phyloP scores from a whole-genome alignment of 495 filamentous ascomycete genomes.

The Penicillium flavigenum region DNA sequence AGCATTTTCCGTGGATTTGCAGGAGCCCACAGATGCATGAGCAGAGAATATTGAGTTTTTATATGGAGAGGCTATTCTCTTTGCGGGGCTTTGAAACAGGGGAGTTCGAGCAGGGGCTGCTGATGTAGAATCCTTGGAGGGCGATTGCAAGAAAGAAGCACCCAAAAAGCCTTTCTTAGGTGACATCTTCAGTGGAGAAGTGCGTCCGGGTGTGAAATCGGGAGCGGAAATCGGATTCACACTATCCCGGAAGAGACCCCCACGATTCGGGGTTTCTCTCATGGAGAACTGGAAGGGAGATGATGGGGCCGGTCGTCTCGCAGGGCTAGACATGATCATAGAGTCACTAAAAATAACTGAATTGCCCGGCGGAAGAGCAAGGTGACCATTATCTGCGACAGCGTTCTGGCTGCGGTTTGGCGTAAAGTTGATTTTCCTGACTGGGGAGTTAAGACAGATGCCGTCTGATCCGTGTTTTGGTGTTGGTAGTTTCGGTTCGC shows the following conservation, averaged over 20 bases:
- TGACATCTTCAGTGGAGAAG: constrained; percentile 46
- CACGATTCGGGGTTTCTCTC: constrained; percentile 34
- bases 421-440: constrained; percentile 38
- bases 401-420: constrained; percentile 26
- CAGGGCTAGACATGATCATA: constrained; percentile 49
- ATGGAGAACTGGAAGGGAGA: constrained; percentile 50
- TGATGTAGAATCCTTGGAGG: constrained; percentile 32
- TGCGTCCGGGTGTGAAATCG: constrained; percentile 29
- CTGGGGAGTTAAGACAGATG: constrained; percentile 28
- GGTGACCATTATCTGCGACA: constrained; percentile 22
- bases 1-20: background rate
- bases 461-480: constrained; percentile 28
- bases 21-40: constrained; percentile 8
- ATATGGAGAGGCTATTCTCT: constrained; percentile 41
- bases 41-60: constrained; percentile 31
- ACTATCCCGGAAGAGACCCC: constrained; percentile 26
- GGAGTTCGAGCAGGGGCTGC: constrained; percentile 35
- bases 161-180: constrained; percentile 45
- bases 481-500: constrained; percentile 30
- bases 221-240: constrained; percentile 20
- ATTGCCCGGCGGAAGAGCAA: constrained; percentile 30
- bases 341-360: constrained; percentile 40
- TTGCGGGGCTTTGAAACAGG: constrained; percentile 46
- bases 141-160: constrained; percentile 34
- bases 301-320: constrained; percentile 47